Evolutionary conservation across 306 rosid genomes (phyloP).

Genomic region (Cicer judaicum): DNA sequence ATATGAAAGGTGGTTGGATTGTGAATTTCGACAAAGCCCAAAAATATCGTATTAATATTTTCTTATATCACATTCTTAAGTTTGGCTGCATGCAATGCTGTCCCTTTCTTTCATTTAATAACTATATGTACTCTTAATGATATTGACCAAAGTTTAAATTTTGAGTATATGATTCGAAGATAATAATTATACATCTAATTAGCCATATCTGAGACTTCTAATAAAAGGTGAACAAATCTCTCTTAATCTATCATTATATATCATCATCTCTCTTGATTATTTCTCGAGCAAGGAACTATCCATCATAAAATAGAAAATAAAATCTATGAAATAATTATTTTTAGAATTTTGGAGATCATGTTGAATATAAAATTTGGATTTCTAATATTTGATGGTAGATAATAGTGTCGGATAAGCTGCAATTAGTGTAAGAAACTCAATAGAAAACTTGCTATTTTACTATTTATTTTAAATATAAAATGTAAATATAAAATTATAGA

Average conservation of each 20-base stretch:
- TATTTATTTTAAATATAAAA: too few species aligned
- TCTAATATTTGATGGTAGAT: too few species aligned
- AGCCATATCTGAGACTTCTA: background rate
- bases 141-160: slow-evolving; percentile 7
- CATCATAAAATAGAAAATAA: background rate
- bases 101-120: slow-evolving; percentile 29
- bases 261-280: background rate
- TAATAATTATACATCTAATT: background rate
- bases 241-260: background rate
- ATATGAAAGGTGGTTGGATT: slow-evolving; percentile 28
- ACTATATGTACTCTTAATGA: background rate
- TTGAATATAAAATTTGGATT: too few species aligned
- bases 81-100: slow-evolving; percentile 34
- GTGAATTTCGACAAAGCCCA: background rate
- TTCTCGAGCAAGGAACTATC: background rate
- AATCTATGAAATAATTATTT: too few species aligned
- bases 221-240: background rate
- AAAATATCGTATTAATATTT: background rate
- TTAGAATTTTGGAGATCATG: too few species aligned
- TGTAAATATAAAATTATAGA: too few species aligned
- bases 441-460: too few species aligned
- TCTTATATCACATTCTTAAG: slow-evolving; percentile 38
- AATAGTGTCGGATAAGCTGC: too few species aligned
- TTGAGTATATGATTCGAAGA: slow-evolving; percentile 7
- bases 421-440: too few species aligned